Conservation (phyloP, 768 basidiomycete genomes). For the Rubroboletus pulcherrimus region DNA sequence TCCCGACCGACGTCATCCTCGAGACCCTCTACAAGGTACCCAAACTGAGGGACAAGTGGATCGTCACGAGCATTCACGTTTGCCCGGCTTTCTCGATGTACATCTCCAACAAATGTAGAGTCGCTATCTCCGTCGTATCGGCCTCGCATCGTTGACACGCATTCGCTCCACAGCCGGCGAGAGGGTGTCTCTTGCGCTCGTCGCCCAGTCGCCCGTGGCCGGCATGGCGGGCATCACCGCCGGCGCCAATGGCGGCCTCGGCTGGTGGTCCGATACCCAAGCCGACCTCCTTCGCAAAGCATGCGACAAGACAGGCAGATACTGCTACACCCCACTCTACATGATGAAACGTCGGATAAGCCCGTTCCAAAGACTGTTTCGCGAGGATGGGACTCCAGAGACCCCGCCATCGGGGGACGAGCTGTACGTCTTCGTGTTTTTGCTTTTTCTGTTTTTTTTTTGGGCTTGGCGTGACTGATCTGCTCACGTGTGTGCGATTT, state of each 20-base stretch:
- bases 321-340: slow-evolving; percentile 29
- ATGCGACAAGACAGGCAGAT: slow-evolving; percentile 17
- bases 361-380: slow-evolving; percentile 1
- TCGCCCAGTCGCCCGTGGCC: slow-evolving; percentile 10
- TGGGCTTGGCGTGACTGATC: too few relatives aligned
- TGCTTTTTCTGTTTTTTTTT: too few relatives aligned
- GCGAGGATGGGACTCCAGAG: background rate
- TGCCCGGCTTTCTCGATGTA: slow-evolving; percentile 36
- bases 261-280: slow-evolving; percentile 23
- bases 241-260: slow-evolving; percentile 8
- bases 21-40: slow-evolving; percentile 21
- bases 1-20: slow-evolving; percentile 24
- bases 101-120: slow-evolving; percentile 27
- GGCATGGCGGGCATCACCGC: slow-evolving; percentile 4
- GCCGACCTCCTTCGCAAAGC: slow-evolving; percentile 23
- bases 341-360: slow-evolving; percentile 15
- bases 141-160: background rate
- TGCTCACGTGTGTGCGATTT: too few relatives aligned
- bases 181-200: slow-evolving; percentile 23
- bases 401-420: slow-evolving; percentile 3
- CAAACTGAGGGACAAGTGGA: slow-evolving; percentile 26
- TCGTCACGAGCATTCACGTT: slow-evolving; percentile 31
- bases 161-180: slow-evolving; percentile 17
- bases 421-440: slow-evolving; percentile 8
- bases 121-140: background rate